Evolutionary conservation across 2,329 filamentous ascomycete genomes (phyloP).

Genomic region (Graphilbum sp.): DNA sequence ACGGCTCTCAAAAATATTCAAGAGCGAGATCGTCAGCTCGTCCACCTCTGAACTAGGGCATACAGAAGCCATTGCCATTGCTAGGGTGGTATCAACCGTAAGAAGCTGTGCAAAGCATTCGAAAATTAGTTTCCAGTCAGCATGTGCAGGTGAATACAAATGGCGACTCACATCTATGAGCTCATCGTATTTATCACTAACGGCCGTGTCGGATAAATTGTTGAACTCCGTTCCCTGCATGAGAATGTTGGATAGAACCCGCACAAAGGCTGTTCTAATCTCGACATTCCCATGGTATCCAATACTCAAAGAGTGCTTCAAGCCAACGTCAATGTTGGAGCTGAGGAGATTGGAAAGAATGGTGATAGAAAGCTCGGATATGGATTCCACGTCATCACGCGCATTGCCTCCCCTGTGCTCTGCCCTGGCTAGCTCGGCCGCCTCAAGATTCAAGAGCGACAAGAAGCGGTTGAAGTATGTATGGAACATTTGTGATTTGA

Average conservation of each 20-base stretch:
- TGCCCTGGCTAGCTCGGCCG: conserved; percentile 23
- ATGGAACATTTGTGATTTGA: conserved; percentile 56
- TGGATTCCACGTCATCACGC: conserved; percentile 37
- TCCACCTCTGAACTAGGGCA: conserved; percentile 54
- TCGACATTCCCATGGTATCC: conserved; percentile 56
- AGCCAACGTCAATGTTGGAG: conserved; percentile 54
- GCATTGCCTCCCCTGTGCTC: conserved; percentile 22
- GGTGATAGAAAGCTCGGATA: conserved; percentile 47
- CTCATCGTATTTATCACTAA: conserved; percentile 53
- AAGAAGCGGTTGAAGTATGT: conserved; percentile 56
- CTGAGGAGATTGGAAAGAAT: conserved; percentile 54
- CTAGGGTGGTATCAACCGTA: conserved; percentile 44
- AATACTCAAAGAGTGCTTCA: conserved; percentile 54
- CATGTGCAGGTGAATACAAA: too few species aligned
- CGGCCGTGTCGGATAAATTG: conserved; percentile 48
- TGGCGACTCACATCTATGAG: conserved; percentile 34
- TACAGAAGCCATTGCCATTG: conserved; percentile 45
- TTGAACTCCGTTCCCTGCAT: conserved; percentile 58
- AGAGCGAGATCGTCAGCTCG: conserved; percentile 48
- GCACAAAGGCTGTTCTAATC: conserved; percentile 53
- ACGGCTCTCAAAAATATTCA: conserved; percentile 54
- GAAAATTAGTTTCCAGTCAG: background rate
- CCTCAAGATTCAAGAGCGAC: conserved; percentile 45
- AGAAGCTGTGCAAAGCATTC: conserved; percentile 26
- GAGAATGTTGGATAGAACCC: conserved; percentile 53